A percentile compares a stretch with the other conserved stretches of the same genome.
Conservation (phyloP, 176 grass and related monocot genomes). For the Areca catechu region DNA sequence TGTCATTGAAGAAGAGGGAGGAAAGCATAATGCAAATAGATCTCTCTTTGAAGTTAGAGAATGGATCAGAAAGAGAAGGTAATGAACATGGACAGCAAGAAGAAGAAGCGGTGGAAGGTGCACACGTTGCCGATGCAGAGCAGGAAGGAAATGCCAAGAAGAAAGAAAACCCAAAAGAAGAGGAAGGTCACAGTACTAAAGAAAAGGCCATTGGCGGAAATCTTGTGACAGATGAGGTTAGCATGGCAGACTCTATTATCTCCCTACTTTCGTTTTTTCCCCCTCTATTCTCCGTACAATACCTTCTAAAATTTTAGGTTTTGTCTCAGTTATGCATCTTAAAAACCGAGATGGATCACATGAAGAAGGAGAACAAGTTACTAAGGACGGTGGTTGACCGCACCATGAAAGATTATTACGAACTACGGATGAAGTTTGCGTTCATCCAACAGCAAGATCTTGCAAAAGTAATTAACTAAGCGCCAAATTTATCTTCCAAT, state of each 20-base stretch:
- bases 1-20: constrained; percentile 50
- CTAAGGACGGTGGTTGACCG: constrained; percentile 46
- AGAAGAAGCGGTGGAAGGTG: constrained; percentile 10
- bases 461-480: constrained; percentile 32
- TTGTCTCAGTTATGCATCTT: constrained; percentile 47
- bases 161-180: constrained; percentile 2
- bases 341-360: constrained; percentile 70
- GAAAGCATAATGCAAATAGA: constrained; percentile 41
- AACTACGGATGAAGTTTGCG: constrained; percentile 65
- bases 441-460: constrained; percentile 47
- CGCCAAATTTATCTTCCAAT: not conserved
- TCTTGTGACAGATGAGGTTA: constrained; percentile 48
- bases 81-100: too few species aligned
- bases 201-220: constrained; percentile 23
- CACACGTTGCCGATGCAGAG: constrained; percentile 38
- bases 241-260: not conserved
- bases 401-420: constrained; percentile 52
- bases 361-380: constrained; percentile 79
- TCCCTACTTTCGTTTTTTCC: not conserved
- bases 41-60: constrained; percentile 47
- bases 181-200: constrained; percentile 32
- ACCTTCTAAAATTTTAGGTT: not conserved
- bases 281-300: not conserved
- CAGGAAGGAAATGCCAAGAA: constrained; percentile 19
- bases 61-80: constrained; percentile 13